phyloP scores from a whole-genome alignment of 2,329 filamentous ascomycete genomes.

The Coniochaeta sp. region DNA sequence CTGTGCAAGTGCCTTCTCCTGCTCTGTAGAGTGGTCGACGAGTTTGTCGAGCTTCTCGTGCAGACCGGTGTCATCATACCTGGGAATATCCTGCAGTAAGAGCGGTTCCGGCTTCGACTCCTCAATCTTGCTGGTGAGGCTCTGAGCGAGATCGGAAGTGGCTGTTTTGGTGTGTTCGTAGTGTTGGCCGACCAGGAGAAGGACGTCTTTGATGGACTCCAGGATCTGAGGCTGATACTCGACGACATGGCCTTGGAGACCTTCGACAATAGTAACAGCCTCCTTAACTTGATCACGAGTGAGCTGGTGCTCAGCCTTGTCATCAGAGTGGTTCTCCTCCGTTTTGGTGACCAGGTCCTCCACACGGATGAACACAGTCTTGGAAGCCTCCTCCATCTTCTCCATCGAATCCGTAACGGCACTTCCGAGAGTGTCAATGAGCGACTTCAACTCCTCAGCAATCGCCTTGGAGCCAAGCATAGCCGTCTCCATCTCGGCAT shows the following conservation, averaged over 20 bases:
- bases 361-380: slow-evolving; percentile 76
- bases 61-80: slow-evolving; percentile 57
- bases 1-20: slow-evolving; percentile 64
- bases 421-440: slow-evolving; percentile 78
- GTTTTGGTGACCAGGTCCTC: slow-evolving; percentile 71
- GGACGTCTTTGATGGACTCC: slow-evolving; percentile 78
- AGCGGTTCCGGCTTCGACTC: slow-evolving; percentile 56
- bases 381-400: slow-evolving; percentile 80
- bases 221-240: slow-evolving; percentile 88
- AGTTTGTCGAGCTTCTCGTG: slow-evolving; percentile 53
- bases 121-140: slow-evolving; percentile 50
- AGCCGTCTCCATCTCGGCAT: slow-evolving; percentile 65
- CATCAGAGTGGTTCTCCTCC: slow-evolving; percentile 67
- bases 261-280: slow-evolving; percentile 64
- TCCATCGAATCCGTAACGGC: slow-evolving; percentile 77
- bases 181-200: slow-evolving; percentile 75
- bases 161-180: slow-evolving; percentile 78
- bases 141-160: slow-evolving; percentile 27
- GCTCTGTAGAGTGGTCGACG: slow-evolving; percentile 57
- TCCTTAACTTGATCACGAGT: slow-evolving; percentile 77
- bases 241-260: slow-evolving; percentile 68
- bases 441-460: slow-evolving; percentile 78
- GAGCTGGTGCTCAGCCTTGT: slow-evolving; percentile 72
- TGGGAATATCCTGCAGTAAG: slow-evolving; percentile 49
- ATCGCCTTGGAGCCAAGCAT: slow-evolving; percentile 69